Conservation (phyloP, 768 basidiomycete genomes). For the Calocera cornea region DNA sequence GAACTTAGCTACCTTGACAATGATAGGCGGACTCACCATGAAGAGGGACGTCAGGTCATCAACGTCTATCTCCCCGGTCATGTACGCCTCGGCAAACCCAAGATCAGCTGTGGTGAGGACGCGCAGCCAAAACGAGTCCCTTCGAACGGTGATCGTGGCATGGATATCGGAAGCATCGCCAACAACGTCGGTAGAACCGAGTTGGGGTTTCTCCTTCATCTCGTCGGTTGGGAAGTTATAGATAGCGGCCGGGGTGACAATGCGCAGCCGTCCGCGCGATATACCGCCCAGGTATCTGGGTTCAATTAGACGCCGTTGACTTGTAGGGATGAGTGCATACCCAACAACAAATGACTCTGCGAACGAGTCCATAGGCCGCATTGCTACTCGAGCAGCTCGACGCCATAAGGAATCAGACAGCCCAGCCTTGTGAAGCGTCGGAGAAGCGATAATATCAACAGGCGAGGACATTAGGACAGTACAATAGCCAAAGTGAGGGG, state of each 20-base stretch:
- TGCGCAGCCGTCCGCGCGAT: slow-evolving; percentile 33
- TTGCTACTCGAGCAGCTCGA: neutral
- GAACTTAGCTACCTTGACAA: neutral
- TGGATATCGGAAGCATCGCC: slow-evolving; percentile 1
- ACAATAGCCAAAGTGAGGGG: neutral
- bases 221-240: slow-evolving; percentile 6
- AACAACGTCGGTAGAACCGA: neutral
- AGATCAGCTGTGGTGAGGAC: slow-evolving; percentile 42
- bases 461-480: neutral
- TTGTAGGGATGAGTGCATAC: neutral
- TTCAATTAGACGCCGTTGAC: slow-evolving; percentile 21
- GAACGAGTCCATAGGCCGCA: neutral
- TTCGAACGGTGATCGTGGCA: slow-evolving; percentile 13
- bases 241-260: neutral
- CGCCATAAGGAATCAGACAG: neutral
- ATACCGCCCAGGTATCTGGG: slow-evolving; percentile 27
- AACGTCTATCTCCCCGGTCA: slow-evolving; percentile 63
- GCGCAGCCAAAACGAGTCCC: slow-evolving; percentile 22
- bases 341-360: neutral
- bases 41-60: slow-evolving; percentile 53
- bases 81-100: slow-evolving; percentile 64
- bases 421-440: neutral
- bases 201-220: neutral
- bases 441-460: slow-evolving; percentile 1
- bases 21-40: slow-evolving; percentile 31